Base-by-base conservation (phyloP, 116 monocot species). In the Trichopus zeylanicus region DNA sequence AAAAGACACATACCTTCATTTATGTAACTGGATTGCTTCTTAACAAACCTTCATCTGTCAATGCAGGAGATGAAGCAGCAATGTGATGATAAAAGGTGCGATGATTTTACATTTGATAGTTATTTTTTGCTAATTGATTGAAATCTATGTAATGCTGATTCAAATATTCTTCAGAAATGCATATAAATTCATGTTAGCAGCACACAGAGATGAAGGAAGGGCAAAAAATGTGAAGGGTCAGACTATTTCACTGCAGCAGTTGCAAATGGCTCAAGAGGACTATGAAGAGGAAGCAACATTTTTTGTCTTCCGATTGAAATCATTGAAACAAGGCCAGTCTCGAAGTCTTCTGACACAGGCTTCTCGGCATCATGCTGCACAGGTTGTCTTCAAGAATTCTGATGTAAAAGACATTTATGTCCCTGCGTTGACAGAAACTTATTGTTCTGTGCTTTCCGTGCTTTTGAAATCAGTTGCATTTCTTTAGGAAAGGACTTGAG, bases 291-390 rank as follows among this genome's bases (percentile, higher is more conserved):
- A 78, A 59, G 80, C 91, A 42, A 78, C 80, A 33, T 67, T 87
- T 46, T 91, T 91, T 71, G 66, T 91, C 48, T 87, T 98, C 59
- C 87, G 91, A n/a, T 72, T 91, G 60, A 87, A 98, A 80, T 87
- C 98, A 33, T 61, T 98, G 31, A 87, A 91, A 75, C 84, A 88
- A 72, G 91, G 88, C 24, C 98, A 91, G 31, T 91, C 80, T 48
- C 74, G 76, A 33, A 98, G 98, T 74, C 75, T 98, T 64, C 59
- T 98, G 20, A 98, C 87, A 24, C 98, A 98, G 66, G 87, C 98
- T 66, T 79, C 80, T 65, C 76, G 91, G 29, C 98, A 98, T 56
- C 81, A 98, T 91, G 85, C 91, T 65, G 82, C 98, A n/a, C 98
- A 98, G 98, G 98, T 97, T 72, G 30, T 53, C 71, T 58, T 25